phyloP scores from a whole-genome alignment of 2,329 filamentous ascomycete genomes.

The Colletotrichum karsti region DNA sequence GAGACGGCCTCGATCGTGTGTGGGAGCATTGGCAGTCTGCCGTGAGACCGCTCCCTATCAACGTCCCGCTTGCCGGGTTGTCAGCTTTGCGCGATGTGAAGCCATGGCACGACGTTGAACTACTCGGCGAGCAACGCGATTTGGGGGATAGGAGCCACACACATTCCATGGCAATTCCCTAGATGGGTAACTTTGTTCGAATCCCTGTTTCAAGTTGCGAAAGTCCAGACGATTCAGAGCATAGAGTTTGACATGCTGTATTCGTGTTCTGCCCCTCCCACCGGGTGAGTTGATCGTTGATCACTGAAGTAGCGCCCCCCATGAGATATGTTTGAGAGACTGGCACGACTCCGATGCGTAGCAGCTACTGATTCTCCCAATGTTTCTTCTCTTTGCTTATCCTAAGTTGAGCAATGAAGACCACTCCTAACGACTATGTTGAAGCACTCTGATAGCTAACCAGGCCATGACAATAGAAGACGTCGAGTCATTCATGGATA shows the following conservation, averaged over 20 bases:
- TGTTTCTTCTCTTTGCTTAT: too few relatives aligned
- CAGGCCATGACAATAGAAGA: background rate
- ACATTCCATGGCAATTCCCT: background rate
- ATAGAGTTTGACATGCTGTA: background rate
- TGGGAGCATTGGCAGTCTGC: background rate
- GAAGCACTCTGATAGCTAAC: too few relatives aligned
- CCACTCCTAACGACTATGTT: too few relatives aligned
- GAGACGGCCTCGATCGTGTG: slow-evolving; percentile 12
- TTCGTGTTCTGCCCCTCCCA: background rate
- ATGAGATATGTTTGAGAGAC: too few relatives aligned
- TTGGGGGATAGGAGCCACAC: background rate
- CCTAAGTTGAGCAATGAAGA: too few relatives aligned
- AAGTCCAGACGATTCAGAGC: slow-evolving; percentile 9
- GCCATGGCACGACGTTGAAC: background rate
- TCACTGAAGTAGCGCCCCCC: too few relatives aligned
- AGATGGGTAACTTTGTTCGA: background rate
- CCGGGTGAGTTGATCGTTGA: background rate
- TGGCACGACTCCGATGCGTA: too few relatives aligned
- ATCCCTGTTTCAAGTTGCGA: slow-evolving; percentile 3
- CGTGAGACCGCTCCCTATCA: background rate
- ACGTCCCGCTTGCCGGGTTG: background rate
- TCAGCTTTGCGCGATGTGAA: background rate
- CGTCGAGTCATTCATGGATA: background rate
- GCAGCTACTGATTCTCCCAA: too few relatives aligned
- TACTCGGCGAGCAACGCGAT: background rate